Conservation (phyloP, 352 stramenopile genomes). For the Phytophthora megakarya region DNA sequence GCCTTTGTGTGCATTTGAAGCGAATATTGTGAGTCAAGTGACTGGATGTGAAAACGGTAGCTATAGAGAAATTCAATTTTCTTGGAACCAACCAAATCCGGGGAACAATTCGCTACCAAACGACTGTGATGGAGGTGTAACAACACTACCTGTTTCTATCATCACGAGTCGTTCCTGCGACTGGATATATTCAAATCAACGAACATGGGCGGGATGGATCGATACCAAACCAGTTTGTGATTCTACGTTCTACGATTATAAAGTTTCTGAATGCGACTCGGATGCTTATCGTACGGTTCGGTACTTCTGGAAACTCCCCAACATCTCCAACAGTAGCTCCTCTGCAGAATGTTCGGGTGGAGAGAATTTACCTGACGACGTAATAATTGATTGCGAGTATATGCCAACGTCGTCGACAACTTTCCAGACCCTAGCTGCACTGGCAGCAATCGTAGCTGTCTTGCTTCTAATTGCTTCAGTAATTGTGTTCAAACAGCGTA, state of each 20-base stretch:
- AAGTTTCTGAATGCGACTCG: constrained; percentile 36
- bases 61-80: constrained; percentile 36
- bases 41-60: constrained; percentile 33
- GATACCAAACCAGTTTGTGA: constrained; percentile 42
- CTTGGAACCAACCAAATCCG: constrained; percentile 47
- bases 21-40: constrained; percentile 34
- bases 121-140: constrained; percentile 48
- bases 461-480: constrained; percentile 23
- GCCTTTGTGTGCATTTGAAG: constrained; percentile 41
- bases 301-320: constrained; percentile 45
- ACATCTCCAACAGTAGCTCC: constrained; percentile 6
- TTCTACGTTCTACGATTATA: constrained; percentile 46
- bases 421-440: constrained; percentile 12
- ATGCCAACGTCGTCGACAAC: constrained; percentile 30
- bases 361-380: constrained; percentile 13
- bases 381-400: constrained; percentile 47
- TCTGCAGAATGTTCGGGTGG: constrained; percentile 40
- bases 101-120: constrained; percentile 41
- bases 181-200: constrained; percentile 37
- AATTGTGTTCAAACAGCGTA: constrained; percentile 37
- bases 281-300: constrained; percentile 28
- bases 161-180: constrained; percentile 50
- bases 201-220: constrained; percentile 42
- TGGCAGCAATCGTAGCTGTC: constrained; percentile 20
- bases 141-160: constrained; percentile 26